phyloP scores from a whole-genome alignment of 768 basidiomycete species.

The Trametes maxima region DNA sequence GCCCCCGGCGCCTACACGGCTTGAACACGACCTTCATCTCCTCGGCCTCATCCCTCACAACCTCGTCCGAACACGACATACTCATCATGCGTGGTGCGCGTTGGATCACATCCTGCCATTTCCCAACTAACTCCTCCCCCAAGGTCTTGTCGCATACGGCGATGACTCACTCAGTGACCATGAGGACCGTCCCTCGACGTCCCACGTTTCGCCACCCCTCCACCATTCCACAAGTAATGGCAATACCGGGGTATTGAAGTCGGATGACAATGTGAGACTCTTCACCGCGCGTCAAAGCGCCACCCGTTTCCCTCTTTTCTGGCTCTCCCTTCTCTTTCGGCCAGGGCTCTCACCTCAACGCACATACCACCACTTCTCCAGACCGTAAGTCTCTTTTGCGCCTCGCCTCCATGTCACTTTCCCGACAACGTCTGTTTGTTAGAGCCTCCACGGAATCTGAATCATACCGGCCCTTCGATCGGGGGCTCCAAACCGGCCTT shows the following conservation, averaged over 20 bases:
- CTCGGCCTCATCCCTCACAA: too few relatives aligned
- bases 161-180: conserved; percentile 65
- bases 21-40: background rate
- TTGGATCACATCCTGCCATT: background rate
- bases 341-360: conserved; percentile 49
- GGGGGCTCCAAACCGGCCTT: conserved; percentile 48
- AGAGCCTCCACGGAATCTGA: background rate
- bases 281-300: conserved; percentile 40
- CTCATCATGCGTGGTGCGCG: conserved; percentile 2
- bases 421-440: background rate
- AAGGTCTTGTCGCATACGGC: conserved; percentile 65
- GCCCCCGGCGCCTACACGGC: background rate
- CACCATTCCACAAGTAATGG: background rate
- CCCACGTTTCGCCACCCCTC: background rate
- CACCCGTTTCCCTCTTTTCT: conserved; percentile 66
- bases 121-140: background rate
- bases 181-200: conserved; percentile 28
- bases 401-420: background rate
- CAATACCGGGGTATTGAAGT: background rate
- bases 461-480: background rate
- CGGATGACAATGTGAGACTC: conserved; percentile 62
- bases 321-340: conserved; percentile 59
- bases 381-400: conserved; percentile 41
- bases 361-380: conserved; percentile 36
- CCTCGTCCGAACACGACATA: background rate